Conservation (phyloP, 352 stramenopile species). For the Globisporangium polare region DNA sequence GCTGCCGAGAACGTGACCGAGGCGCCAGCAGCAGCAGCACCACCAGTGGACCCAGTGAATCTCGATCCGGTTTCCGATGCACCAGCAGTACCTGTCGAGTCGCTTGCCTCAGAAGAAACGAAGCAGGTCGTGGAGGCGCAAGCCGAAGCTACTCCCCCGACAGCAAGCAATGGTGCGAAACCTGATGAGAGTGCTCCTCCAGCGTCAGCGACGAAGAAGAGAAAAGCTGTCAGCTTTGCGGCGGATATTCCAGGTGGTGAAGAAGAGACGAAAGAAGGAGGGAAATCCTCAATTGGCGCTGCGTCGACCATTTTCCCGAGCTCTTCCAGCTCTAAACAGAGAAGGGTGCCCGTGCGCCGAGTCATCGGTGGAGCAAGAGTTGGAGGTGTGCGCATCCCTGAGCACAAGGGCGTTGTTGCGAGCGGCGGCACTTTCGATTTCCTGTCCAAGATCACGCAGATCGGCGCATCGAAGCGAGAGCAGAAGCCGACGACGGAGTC, state of each 20-base stretch:
- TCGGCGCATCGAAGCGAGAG: conserved; percentile 23
- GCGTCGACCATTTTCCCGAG: background rate
- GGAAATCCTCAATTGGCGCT: background rate
- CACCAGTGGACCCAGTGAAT: background rate
- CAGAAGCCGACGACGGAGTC: conserved; percentile 12
- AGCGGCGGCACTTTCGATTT: conserved; percentile 84
- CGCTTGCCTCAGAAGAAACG: background rate
- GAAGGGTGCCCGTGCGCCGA: conserved; percentile 25
- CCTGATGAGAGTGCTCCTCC: background rate
- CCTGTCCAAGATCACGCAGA: conserved; percentile 69
- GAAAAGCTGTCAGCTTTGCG: conserved; percentile 67
- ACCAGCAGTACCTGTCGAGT: background rate
- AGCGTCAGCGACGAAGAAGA: conserved; percentile 24
- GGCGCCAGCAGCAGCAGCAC: background rate
- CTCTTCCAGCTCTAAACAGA: conserved; percentile 9
- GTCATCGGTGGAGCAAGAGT: conserved; percentile 26
- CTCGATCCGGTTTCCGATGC: background rate
- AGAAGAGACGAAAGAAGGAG: conserved; percentile 22
- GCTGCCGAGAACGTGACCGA: conserved; percentile 13
- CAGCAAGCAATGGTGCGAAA: background rate
- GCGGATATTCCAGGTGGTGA: conserved; percentile 29
- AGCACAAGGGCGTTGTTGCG: conserved; percentile 64
- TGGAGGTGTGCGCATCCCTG: conserved; percentile 21
- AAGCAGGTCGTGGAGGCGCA: background rate
- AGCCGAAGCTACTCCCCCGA: background rate